Conservation (phyloP, 495 filamentous ascomycete species). For the Penicillium simplicissimum region DNA sequence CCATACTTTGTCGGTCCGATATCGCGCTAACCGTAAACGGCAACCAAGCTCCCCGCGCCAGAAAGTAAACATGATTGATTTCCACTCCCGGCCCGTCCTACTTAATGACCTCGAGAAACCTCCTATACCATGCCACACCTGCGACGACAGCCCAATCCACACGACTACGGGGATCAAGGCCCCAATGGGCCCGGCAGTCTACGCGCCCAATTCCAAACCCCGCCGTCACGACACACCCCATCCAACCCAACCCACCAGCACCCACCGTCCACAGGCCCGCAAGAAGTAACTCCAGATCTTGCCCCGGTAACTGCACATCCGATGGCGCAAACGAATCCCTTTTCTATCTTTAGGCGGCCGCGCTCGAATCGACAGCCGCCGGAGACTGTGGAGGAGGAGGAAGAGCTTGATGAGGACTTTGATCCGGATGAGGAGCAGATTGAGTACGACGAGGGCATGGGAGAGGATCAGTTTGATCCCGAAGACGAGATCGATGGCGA, state of each 20-base stretch:
- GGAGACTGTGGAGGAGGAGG: constrained; percentile 19
- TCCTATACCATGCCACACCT: constrained; percentile 28
- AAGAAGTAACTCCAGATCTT: constrained; percentile 27
- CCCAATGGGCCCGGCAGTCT: constrained; percentile 13
- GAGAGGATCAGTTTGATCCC: constrained; percentile 17
- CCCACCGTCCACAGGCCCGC: constrained; percentile 33
- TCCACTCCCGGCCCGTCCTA: background rate
- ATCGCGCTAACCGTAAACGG: constrained; percentile 22
- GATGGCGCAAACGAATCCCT: constrained; percentile 32
- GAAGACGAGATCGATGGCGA: constrained; percentile 30
- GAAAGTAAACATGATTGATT: constrained; percentile 16
- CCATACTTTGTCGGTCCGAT: constrained; percentile 2
- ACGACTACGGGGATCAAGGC: constrained; percentile 15
- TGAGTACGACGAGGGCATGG: constrained; percentile 16
- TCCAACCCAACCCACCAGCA: constrained; percentile 34
- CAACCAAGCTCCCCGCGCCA: constrained; percentile 20
- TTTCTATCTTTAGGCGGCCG: constrained; percentile 39
- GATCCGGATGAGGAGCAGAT: constrained; percentile 13
- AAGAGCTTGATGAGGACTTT: constrained; percentile 22
- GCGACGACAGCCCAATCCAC: constrained; percentile 27
- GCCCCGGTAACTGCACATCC: constrained; percentile 25
- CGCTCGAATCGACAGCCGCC: constrained; percentile 22
- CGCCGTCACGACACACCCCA: constrained; percentile 35
- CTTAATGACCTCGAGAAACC: background rate
- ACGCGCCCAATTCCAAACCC: constrained; percentile 42